These are phyloP conservation scores for Cladosporium sp. DNA, from an alignment of 2,329 filamentous ascomycete genomes.

Conservation along the genomic window DNA sequence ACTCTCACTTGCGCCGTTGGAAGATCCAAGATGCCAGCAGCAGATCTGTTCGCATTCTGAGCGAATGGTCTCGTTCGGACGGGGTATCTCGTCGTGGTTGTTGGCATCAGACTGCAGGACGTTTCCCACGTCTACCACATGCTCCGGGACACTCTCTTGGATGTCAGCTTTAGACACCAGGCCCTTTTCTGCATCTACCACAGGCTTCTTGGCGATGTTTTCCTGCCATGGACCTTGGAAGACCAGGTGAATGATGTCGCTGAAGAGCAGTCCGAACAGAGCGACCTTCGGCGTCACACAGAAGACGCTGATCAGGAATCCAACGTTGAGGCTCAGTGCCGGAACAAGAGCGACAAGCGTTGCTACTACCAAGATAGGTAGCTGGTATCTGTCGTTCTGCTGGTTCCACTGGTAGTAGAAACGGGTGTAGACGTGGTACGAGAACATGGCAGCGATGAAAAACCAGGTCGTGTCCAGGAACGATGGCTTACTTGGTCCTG, in stretches of 20 bases:
- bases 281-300: neutral
- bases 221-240: constrained; percentile 1
- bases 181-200: neutral
- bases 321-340: neutral
- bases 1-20: neutral
- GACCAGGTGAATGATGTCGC: neutral
- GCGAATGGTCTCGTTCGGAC: neutral
- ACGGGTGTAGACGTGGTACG: neutral
- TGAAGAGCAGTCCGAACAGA: neutral
- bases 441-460: neutral
- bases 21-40: neutral
- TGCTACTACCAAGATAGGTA: neutral
- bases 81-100: neutral
- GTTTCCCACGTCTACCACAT: neutral
- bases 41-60: neutral
- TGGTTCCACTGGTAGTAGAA: neutral
- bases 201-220: neutral
- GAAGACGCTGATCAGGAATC: neutral
- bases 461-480: neutral
- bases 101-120: neutral
- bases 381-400: constrained; percentile 1
- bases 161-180: neutral
- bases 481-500: neutral
- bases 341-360: neutral
- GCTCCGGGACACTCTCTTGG: neutral